A percentile compares a stretch with the other conserved stretches of the same genome.
Evolutionary conservation across 116 monocot species (phyloP).

Genomic region (Iris pallida): DNA sequence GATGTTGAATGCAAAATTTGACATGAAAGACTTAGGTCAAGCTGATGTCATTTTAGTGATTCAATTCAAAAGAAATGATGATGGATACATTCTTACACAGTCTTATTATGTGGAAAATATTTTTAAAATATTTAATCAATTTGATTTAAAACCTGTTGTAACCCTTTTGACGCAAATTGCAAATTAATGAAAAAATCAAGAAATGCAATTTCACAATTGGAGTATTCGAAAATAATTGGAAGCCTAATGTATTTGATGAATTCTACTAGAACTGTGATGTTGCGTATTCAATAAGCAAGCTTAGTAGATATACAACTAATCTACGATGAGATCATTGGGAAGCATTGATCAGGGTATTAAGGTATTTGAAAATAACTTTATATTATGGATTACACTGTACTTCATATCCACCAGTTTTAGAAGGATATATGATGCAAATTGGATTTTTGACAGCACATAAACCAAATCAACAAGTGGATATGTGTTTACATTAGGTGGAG

Average conservation of each 20-base stretch:
- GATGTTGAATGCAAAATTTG: too few species aligned
- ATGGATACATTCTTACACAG: too few species aligned
- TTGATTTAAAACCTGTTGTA: background rate
- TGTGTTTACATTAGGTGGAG: conserved; percentile 1
- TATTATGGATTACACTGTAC: background rate
- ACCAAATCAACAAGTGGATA: conserved; percentile 1
- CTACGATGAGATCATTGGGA: background rate
- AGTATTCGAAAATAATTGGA: background rate
- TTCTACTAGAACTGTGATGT: background rate
- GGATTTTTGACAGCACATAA: background rate
- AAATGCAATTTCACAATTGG: background rate
- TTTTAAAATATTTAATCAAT: background rate
- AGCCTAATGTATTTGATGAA: conserved; percentile 2
- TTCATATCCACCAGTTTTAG: background rate
- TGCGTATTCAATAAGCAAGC: background rate
- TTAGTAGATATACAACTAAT: background rate
- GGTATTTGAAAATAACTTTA: background rate
- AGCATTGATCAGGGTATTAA: background rate
- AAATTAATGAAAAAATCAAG: background rate
- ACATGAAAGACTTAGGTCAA: too few species aligned
- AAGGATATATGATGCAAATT: conserved; percentile 5
- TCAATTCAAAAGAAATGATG: too few species aligned
- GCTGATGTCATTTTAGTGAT: too few species aligned
- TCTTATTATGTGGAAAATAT: background rate
- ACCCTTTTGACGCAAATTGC: background rate